Conservation (phyloP, 192 early-diverging fungal species). For the Pilaira anomala region DNA sequence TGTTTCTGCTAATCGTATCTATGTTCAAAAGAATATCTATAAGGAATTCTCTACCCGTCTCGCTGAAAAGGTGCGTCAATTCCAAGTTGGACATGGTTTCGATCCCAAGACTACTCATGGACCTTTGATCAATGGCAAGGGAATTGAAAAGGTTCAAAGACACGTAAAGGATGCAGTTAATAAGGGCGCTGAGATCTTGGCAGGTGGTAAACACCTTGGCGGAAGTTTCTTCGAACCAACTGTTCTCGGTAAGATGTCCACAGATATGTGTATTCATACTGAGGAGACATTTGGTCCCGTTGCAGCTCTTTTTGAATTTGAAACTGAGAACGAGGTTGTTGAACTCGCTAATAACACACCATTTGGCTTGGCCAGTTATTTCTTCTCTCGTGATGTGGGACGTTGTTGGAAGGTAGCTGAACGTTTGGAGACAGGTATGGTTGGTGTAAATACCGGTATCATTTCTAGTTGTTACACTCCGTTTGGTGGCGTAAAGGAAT, state of each 20-base stretch:
- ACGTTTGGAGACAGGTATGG: constrained; percentile 82
- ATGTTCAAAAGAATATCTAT: constrained; percentile 69
- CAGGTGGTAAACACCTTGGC: constrained; percentile 54
- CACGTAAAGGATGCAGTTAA: constrained; percentile 72
- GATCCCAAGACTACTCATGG: constrained; percentile 65
- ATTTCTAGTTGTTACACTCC: constrained; percentile 59
- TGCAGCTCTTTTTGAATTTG: constrained; percentile 72
- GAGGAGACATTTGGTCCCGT: constrained; percentile 96
- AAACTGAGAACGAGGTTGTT: constrained; percentile 78
- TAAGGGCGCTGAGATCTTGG: constrained; percentile 69
- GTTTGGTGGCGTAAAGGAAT: constrained; percentile 76
- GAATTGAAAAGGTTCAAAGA: constrained; percentile 63
- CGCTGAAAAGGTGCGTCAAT: constrained; percentile 47
- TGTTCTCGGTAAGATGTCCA: constrained; percentile 65
- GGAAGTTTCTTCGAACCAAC: constrained; percentile 87
- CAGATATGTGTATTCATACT: constrained; percentile 62
- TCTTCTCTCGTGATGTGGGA: constrained; percentile 72
- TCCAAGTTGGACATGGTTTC: constrained; percentile 78
- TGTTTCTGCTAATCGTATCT: constrained; percentile 74
- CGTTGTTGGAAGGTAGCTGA: constrained; percentile 82
- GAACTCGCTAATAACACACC: constrained; percentile 67
- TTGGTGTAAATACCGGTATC: constrained; percentile 77
- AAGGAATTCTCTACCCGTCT: constrained; percentile 59
- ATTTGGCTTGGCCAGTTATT: constrained; percentile 82
- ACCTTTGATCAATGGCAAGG: constrained; percentile 73